Conservation (phyloP, 2,329 filamentous ascomycete genomes). For the Cordyceps cicadae region DNA sequence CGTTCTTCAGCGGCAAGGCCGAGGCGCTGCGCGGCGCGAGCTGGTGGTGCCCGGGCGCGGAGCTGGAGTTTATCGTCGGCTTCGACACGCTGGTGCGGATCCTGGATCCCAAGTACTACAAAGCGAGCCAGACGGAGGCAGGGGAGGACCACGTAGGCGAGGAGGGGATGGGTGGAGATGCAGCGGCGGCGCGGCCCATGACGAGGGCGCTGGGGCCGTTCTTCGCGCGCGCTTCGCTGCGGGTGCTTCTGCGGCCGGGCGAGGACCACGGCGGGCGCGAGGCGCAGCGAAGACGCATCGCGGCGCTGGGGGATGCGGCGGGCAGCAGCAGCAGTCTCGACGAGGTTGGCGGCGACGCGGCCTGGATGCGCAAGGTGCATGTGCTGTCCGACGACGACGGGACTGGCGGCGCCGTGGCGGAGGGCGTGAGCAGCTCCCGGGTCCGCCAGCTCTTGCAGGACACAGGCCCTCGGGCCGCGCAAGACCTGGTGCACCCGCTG, state of each 20-base stretch:
- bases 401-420: conserved; percentile 27
- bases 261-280: conserved; percentile 47
- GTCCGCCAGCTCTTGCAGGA: conserved; percentile 49
- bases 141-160: not conserved
- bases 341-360: conserved; percentile 42
- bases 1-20: conserved; percentile 69
- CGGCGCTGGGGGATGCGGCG: conserved; percentile 24
- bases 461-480: conserved; percentile 38
- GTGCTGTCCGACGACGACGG: conserved; percentile 49
- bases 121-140: not conserved
- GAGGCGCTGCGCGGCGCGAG: conserved; percentile 42
- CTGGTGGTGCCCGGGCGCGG: conserved; percentile 36
- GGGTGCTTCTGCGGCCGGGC: conserved; percentile 56
- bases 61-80: conserved; percentile 56
- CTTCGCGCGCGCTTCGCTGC: conserved; percentile 51
- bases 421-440: conserved; percentile 50
- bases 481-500: conserved; percentile 44
- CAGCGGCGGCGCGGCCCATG: conserved; percentile 25
- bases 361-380: conserved; percentile 54
- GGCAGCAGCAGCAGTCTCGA: conserved; percentile 29
- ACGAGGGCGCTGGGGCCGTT: conserved; percentile 52
- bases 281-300: conserved; percentile 43
- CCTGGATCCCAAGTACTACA: conserved; percentile 65
- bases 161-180: not conserved
- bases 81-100: conserved; percentile 66